Conservation (phyloP, 1,284 basidiomycete genomes). For the Fomitopsis pinicola region DNA sequence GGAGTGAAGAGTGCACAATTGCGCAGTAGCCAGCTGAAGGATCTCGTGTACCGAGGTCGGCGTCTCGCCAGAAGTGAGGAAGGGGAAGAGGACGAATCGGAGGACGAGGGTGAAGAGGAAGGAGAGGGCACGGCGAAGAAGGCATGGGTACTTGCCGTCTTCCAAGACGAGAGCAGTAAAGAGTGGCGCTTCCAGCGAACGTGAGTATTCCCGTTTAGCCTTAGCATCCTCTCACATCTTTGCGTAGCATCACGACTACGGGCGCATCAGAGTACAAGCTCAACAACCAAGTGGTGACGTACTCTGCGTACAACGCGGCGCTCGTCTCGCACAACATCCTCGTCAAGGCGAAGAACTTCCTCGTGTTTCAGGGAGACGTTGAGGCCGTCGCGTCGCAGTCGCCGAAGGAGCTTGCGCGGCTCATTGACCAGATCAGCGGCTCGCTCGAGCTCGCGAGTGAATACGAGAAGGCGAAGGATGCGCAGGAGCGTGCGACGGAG, state of each 20-base stretch:
- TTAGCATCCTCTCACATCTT: background rate
- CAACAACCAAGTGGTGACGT: conserved; percentile 75
- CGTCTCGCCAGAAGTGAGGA: conserved; percentile 60
- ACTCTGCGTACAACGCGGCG: conserved; percentile 81
- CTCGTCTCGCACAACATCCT: conserved; percentile 91
- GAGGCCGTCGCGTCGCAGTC: conserved; percentile 97
- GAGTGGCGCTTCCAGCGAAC: conserved; percentile 91
- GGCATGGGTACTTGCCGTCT: conserved; percentile 94
- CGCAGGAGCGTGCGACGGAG: conserved; percentile 88
- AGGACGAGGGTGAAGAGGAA: conserved; percentile 44
- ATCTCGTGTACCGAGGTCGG: conserved; percentile 92
- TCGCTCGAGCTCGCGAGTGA: conserved; percentile 86
- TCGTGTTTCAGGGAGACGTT: conserved; percentile 99
- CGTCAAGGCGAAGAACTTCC: conserved; percentile 98
- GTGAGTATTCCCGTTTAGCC: conserved; percentile 44
- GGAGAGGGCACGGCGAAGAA: conserved; percentile 84
- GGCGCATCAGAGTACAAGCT: conserved; percentile 89
- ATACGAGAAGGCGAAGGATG: conserved; percentile 87
- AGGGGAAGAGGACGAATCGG: conserved; percentile 42
- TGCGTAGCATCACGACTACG: conserved; percentile 72
- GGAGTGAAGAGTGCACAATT: conserved; percentile 94
- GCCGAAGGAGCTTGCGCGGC: conserved; percentile 81
- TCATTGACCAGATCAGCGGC: conserved; percentile 96
- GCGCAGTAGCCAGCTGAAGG: conserved; percentile 89
- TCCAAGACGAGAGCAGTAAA: conserved; percentile 70